Conservation (phyloP, 179 eudicot species). For the Heliamphora pulchella region DNA sequence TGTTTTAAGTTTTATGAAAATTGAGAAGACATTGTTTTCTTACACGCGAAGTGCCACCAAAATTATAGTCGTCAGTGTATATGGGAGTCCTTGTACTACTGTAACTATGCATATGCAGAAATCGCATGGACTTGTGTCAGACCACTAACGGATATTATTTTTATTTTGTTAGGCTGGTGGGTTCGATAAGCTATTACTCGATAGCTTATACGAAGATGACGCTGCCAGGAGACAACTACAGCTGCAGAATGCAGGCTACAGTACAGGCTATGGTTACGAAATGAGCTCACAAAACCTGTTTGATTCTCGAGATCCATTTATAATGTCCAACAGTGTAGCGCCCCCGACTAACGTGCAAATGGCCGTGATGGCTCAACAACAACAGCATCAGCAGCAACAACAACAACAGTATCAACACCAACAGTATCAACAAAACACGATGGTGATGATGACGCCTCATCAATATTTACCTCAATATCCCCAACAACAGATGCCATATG, state of each 20-base stretch:
- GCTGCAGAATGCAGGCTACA: slow-evolving; percentile 67
- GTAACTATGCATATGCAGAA: not conserved
- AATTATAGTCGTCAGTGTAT: not conserved
- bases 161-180: slow-evolving; percentile 65
- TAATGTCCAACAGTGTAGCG: slow-evolving; percentile 48
- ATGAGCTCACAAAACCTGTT: slow-evolving; percentile 40
- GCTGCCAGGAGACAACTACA: slow-evolving; percentile 63
- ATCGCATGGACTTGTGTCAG: not conserved
- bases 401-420: slow-evolving; percentile 35
- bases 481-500: slow-evolving; percentile 37
- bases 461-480: slow-evolving; percentile 40
- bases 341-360: slow-evolving; percentile 79
- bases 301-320: slow-evolving; percentile 66
- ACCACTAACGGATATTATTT: slow-evolving; percentile 1
- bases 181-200: slow-evolving; percentile 72
- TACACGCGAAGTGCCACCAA: too few species aligned
- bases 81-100: not conserved
- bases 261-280: slow-evolving; percentile 37
- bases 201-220: slow-evolving; percentile 86
- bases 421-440: slow-evolving; percentile 30
- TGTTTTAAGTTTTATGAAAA: too few species aligned
- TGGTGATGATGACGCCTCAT: slow-evolving; percentile 37
- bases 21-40: too few species aligned
- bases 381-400: slow-evolving; percentile 41
- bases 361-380: slow-evolving; percentile 59